A percentile compares a stretch with the other conserved stretches of the same genome.
Evolutionary conservation across 148 eudicot species (phyloP).

Genomic region (Rhododendron williamsianum): DNA sequence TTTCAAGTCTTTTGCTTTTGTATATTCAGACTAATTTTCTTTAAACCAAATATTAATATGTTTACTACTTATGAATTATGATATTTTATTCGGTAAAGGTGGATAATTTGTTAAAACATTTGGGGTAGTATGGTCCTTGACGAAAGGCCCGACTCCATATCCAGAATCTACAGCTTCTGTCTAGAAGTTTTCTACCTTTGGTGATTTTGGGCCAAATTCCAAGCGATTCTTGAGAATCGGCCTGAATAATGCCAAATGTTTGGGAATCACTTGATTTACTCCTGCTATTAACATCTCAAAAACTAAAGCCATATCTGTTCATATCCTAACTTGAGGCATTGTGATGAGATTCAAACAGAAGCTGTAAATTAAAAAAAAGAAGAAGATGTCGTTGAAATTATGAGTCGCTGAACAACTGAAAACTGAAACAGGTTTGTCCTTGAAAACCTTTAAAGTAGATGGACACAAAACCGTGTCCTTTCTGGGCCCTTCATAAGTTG

Average conservation of each 20-base stretch:
- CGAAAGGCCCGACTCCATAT: background rate
- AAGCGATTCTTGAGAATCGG: background rate
- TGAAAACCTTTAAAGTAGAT: background rate
- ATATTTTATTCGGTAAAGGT: background rate
- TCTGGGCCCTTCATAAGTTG: background rate
- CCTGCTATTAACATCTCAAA: background rate
- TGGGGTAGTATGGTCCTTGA: background rate
- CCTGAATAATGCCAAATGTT: background rate
- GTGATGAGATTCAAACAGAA: background rate
- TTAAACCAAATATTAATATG: background rate
- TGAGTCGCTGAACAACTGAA: background rate
- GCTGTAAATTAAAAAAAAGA: background rate
- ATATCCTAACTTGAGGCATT: background rate
- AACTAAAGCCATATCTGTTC: background rate
- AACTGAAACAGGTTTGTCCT: background rate
- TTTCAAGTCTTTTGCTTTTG: background rate
- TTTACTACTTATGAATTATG: background rate
- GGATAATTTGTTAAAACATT: background rate
- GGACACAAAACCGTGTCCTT: background rate
- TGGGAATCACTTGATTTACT: background rate
- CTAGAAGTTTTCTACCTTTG: background rate
- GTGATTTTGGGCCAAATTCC: background rate
- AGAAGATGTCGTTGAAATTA: background rate
- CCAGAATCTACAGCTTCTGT: background rate
- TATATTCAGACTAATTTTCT: background rate